Percentiles rank a stretch among this genome's conserved stretches.
phyloP scores from a whole-genome alignment of 805 yeast species.

The Metschnikowia santaceciliae region DNA sequence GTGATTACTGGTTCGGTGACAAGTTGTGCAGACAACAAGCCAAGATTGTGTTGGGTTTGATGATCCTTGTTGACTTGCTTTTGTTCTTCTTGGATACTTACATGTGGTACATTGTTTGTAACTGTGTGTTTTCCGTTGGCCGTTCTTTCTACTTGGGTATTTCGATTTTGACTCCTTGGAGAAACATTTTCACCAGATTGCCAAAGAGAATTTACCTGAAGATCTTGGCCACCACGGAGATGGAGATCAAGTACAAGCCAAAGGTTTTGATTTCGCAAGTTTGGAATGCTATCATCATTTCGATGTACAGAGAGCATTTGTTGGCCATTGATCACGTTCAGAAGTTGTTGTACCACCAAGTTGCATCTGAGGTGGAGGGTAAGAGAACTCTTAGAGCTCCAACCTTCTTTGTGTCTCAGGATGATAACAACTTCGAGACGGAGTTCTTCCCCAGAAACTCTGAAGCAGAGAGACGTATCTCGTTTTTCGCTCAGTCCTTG shows the following conservation, averaged over 20 bases:
- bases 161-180: slow-evolving; percentile 98
- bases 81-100: slow-evolving; percentile 98
- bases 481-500: slow-evolving; percentile 97
- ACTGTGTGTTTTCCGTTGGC: slow-evolving; percentile 93
- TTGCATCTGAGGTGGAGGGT: slow-evolving; percentile 96
- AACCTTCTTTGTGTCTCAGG: slow-evolving; percentile 96
- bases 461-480: slow-evolving; percentile 99
- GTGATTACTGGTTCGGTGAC: slow-evolving; percentile 87
- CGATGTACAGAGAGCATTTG: slow-evolving; percentile 99
- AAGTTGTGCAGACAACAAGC: slow-evolving; percentile 81
- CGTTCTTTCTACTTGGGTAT: slow-evolving; percentile 98
- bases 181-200: slow-evolving; percentile 94
- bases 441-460: slow-evolving; percentile 96
- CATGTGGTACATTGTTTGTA: slow-evolving; percentile 96
- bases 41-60: slow-evolving; percentile 83
- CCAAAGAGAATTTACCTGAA: slow-evolving; percentile 99
- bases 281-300: slow-evolving; percentile 98
- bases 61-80: slow-evolving; percentile 88
- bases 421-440: slow-evolving; percentile 89
- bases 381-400: slow-evolving; percentile 98
- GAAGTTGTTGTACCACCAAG: slow-evolving; percentile 95
- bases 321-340: slow-evolving; percentile 98
- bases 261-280: slow-evolving; percentile 97
- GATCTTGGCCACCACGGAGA: slow-evolving; percentile 95
- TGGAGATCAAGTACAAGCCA: slow-evolving; percentile 99